Percentiles rank a stretch among this genome's conserved stretches.
Evolutionary conservation across 345 rosid genomes (phyloP).

Genomic region (Dipteronia dyeriana): DNA sequence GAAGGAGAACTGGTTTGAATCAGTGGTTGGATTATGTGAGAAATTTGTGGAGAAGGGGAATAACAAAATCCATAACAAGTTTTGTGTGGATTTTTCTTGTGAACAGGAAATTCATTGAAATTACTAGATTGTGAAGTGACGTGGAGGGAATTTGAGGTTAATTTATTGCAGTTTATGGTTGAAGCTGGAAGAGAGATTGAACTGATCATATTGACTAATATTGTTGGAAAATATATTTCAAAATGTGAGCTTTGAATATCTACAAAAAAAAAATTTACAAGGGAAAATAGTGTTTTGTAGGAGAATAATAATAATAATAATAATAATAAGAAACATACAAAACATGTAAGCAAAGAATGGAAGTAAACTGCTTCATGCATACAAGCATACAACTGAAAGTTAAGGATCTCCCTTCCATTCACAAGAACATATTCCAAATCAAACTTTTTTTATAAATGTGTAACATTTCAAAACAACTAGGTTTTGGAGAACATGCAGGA

Average conservation of each 20-base stretch:
- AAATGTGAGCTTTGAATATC: background rate
- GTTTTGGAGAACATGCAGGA: too few relatives aligned
- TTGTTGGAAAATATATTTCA: background rate
- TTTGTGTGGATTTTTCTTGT: background rate
- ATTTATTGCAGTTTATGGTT: background rate
- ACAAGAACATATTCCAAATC: too few relatives aligned
- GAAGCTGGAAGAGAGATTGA: constrained; percentile 13
- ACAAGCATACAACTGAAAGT: too few relatives aligned
- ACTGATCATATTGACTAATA: constrained; percentile 20
- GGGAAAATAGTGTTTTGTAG: background rate
- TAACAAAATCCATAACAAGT: background rate
- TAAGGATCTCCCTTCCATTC: too few relatives aligned
- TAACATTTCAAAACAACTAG: too few relatives aligned
- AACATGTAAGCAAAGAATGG: constrained; percentile 20
- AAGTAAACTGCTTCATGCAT: background rate
- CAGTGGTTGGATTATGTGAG: constrained; percentile 2
- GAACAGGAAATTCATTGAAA: background rate
- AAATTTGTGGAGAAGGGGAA: background rate
- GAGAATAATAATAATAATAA: too few relatives aligned
- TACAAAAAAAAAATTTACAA: background rate
- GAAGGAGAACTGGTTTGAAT: constrained; percentile 8
- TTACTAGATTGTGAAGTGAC: constrained; percentile 5
- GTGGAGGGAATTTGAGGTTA: constrained; percentile 12
- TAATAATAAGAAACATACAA: background rate
- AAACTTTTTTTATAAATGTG: too few relatives aligned